Percentiles rank a stretch among this genome's conserved stretches.
Evolutionary conservation across 2,329 filamentous ascomycete genomes (phyloP).

Genomic region (Ramularia endophylla): DNA sequence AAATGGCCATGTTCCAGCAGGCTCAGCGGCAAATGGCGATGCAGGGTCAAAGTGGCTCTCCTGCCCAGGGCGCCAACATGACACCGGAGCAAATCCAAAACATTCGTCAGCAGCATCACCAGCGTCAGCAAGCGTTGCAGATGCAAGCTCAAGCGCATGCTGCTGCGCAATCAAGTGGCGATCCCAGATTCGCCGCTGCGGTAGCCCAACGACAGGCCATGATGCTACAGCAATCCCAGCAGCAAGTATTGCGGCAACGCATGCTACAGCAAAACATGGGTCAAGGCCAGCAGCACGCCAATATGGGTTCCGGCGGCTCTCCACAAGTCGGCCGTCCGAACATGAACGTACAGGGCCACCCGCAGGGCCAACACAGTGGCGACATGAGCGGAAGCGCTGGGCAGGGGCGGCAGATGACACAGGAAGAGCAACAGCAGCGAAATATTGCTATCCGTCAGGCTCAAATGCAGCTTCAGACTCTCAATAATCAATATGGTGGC

Average conservation of each 20-base stretch:
- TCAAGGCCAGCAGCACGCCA: slow-evolving; percentile 17
- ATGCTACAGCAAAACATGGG: slow-evolving; percentile 20
- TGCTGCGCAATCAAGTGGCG: slow-evolving; percentile 11
- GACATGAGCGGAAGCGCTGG: slow-evolving; percentile 9
- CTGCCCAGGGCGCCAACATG: slow-evolving; percentile 16
- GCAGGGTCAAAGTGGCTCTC: slow-evolving; percentile 17
- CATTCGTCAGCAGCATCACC: slow-evolving; percentile 31
- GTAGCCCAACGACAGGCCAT: slow-evolving; percentile 15
- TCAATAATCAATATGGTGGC: slow-evolving; percentile 17
- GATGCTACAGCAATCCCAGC: slow-evolving; percentile 24
- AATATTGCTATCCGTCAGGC: slow-evolving; percentile 15
- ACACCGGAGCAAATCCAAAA: slow-evolving; percentile 31
- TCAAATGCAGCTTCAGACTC: slow-evolving; percentile 14
- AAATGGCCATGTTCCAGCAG: slow-evolving; percentile 29
- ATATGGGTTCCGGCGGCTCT: slow-evolving; percentile 14
- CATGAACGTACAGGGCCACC: slow-evolving; percentile 18
- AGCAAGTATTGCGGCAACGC: slow-evolving; percentile 16
- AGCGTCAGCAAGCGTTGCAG: slow-evolving; percentile 16
- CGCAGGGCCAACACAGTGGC: slow-evolving; percentile 19
- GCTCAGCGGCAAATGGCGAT: slow-evolving; percentile 29
- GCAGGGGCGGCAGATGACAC: slow-evolving; percentile 15
- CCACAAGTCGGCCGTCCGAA: slow-evolving; percentile 14
- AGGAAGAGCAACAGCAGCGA: slow-evolving; percentile 18
- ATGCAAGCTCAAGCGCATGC: slow-evolving; percentile 21
- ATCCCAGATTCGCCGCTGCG: slow-evolving; percentile 17